These are phyloP conservation scores for Clathrospora elynae DNA, from an alignment of 2,329 filamentous ascomycete genomes.

Conservation along the genomic window DNA sequence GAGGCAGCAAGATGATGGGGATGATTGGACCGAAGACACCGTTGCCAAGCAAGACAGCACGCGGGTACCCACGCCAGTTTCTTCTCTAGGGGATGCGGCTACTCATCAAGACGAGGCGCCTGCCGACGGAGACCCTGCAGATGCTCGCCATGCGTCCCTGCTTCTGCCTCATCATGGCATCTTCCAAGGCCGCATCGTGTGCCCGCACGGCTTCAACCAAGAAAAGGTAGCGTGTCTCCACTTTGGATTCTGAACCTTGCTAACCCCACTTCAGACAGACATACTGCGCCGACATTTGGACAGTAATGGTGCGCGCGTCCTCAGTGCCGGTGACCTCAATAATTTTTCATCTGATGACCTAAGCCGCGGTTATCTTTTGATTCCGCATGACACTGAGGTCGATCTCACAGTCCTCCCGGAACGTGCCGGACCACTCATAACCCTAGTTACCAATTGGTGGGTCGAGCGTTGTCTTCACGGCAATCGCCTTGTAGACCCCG, in stretches of 20 bases:
- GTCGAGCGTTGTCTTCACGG: conserved; percentile 84
- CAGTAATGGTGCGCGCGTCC: conserved; percentile 45
- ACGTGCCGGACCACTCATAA: conserved; percentile 38
- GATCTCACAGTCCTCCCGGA: conserved; percentile 44
- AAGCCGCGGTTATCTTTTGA: conserved; percentile 47
- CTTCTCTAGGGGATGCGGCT: conserved; percentile 6
- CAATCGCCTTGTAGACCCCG: conserved; percentile 72
- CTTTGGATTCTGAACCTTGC: conserved; percentile 13
- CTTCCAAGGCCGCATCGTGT: conserved; percentile 52
- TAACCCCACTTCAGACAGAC: conserved; percentile 39
- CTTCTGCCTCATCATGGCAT: conserved; percentile 40
- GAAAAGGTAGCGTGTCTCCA: conserved; percentile 45
- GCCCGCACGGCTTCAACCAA: conserved; percentile 51
- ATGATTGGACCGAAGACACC: conserved; percentile 45
- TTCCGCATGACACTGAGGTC: conserved; percentile 52
- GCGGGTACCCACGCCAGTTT: conserved; percentile 15
- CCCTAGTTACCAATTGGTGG: conserved; percentile 84
- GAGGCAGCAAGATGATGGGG: conserved; percentile 28
- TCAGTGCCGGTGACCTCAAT: conserved; percentile 33
- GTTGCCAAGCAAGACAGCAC: conserved; percentile 28
- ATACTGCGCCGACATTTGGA: conserved; percentile 43
- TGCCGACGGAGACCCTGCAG: conserved; percentile 22
- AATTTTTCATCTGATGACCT: conserved; percentile 35
- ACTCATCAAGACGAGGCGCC: conserved; percentile 12
- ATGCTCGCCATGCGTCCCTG: conserved; percentile 7